phyloP scores from a whole-genome alignment of 331 rosid genomes.

The Saraca asoca region DNA sequence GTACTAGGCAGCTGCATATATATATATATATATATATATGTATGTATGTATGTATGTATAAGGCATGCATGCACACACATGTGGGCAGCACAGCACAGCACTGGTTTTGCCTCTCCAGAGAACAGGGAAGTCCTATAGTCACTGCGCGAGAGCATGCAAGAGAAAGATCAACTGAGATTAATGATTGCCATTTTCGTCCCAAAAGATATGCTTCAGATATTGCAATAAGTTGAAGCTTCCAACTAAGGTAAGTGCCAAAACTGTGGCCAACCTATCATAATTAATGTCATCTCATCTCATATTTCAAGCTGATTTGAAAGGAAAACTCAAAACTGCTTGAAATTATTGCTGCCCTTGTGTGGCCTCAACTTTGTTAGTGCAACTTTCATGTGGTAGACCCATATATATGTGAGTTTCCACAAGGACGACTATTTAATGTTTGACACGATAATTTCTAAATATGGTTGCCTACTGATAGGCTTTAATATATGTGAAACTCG shows the following conservation, averaged over 20 bases:
- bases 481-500: no score
- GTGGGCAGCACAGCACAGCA: no score
- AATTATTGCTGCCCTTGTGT: background rate
- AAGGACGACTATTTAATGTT: no score
- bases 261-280: background rate
- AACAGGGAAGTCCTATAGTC: background rate
- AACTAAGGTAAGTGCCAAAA: background rate
- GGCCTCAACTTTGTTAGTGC: background rate
- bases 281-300: background rate
- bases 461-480: no score
- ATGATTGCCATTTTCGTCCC: background rate
- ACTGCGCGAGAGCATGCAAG: background rate
- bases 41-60: no score
- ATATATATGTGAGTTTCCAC: background rate
- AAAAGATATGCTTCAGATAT: background rate
- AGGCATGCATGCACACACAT: no score
- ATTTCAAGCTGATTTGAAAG: no score
- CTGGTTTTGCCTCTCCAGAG: no score
- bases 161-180: background rate
- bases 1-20: no score
- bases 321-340: background rate
- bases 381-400: background rate
- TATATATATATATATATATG: no score
- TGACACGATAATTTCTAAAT: no score
- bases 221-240: background rate